Conservation (phyloP, 106 monocot genomes). For the Dendrobium officinale region DNA sequence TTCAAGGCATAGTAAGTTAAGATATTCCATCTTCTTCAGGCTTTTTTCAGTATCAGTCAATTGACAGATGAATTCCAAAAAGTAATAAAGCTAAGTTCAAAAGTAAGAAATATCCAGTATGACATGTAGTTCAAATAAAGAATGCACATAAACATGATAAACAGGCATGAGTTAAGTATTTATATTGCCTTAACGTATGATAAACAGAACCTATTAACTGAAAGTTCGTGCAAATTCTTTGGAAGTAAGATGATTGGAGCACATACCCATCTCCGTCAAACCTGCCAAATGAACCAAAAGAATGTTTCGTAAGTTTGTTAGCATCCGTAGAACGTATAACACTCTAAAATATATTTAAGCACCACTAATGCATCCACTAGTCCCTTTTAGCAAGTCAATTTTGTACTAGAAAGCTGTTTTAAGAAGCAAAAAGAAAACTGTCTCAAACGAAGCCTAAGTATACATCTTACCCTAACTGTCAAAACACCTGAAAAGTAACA, state of each 20-base stretch:
- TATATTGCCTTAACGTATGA: not conserved
- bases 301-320: not conserved
- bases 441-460: not conserved
- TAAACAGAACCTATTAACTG: not conserved
- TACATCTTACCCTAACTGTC: not conserved
- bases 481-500: not conserved
- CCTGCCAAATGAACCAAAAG: conserved; percentile 43
- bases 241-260: not conserved
- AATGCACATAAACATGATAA: not conserved
- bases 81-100: not conserved
- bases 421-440: no score
- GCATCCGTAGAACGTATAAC: not conserved
- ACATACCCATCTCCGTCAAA: conserved; percentile 93
- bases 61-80: not conserved
- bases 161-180: not conserved
- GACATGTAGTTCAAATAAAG: not conserved
- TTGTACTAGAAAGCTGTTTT: no score
- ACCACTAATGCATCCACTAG: not conserved
- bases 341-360: not conserved
- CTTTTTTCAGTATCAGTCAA: not conserved
- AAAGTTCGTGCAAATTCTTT: not conserved
- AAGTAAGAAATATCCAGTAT: not conserved
- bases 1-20: not conserved
- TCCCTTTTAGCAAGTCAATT: not conserved
- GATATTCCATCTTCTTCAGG: not conserved